These are phyloP conservation scores for Solanum appendiculatum DNA, from an alignment of 257 asterid genomes.

Conservation along the genomic window DNA sequence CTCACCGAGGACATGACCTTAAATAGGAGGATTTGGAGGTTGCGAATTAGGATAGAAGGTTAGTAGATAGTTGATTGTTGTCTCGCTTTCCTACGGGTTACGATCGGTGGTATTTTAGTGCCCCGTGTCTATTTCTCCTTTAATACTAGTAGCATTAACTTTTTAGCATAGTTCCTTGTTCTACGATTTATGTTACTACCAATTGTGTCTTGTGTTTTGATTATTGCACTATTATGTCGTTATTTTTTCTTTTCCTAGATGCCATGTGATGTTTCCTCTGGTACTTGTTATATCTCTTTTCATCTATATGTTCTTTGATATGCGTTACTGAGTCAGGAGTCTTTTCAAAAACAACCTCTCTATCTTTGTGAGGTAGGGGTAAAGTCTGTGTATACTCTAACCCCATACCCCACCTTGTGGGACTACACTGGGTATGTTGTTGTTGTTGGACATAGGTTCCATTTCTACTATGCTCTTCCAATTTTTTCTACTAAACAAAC, in stretches of 20 bases:
- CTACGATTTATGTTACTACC: neutral
- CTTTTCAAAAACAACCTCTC: neutral
- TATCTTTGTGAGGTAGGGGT: neutral
- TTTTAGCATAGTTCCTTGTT: neutral
- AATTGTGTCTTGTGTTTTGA: neutral
- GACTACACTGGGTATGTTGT: neutral
- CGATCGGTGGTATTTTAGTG: neutral
- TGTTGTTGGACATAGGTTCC: neutral
- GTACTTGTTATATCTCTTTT: neutral
- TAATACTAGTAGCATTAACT: neutral
- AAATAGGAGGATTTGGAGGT: neutral
- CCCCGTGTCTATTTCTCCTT: neutral
- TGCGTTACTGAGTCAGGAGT: neutral
- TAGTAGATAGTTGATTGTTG: neutral
- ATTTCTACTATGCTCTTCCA: neutral
- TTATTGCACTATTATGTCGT: neutral
- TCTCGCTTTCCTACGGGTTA: neutral
- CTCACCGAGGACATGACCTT: neutral
- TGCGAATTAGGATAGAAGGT: neutral
- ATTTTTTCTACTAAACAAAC: neutral
- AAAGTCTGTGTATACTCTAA: neutral
- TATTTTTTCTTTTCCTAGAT: neutral
- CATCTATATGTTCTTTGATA: neutral
- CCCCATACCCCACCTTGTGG: neutral
- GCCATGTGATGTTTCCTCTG: neutral